Evolutionary conservation across 163 green algal genomes (phyloP).

Genomic region (Scenedesmus sp.): DNA sequence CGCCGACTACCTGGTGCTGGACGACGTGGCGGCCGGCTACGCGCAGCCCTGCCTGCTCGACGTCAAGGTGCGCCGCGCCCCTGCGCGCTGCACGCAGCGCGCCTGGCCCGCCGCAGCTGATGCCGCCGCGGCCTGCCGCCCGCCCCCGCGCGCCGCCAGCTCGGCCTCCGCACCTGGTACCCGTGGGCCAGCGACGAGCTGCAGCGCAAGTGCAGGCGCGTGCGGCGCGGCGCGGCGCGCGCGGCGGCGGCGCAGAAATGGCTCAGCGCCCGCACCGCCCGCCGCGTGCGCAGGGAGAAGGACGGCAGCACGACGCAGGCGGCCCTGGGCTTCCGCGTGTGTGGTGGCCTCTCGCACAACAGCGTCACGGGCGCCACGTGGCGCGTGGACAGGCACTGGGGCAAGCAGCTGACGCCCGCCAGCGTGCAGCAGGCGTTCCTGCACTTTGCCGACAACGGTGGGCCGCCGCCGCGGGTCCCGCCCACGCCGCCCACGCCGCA

Average conservation of each 20-base stretch:
- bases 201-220: slow-evolving; percentile 63
- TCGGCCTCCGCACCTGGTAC: slow-evolving; percentile 86
- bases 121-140: no score
- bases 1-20: slow-evolving; percentile 62
- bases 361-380: background rate
- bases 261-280: background rate
- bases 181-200: slow-evolving; percentile 62
- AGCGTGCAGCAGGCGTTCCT: slow-evolving; percentile 71
- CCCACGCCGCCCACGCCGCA: no score
- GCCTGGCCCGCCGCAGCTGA: no score
- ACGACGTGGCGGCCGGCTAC: slow-evolving; percentile 79
- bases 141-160: slow-evolving; percentile 45
- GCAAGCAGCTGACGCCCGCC: slow-evolving; percentile 74
- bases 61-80: slow-evolving; percentile 69
- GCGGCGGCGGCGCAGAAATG: no score
- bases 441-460: slow-evolving; percentile 79
- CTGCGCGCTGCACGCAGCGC: background rate
- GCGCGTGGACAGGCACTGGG: slow-evolving; percentile 71
- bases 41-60: slow-evolving; percentile 82
- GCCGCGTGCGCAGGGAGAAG: slow-evolving; percentile 65
- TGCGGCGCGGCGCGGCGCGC: background rate
- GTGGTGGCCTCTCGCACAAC: slow-evolving; percentile 73
- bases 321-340: slow-evolving; percentile 83
- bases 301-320: slow-evolving; percentile 78
- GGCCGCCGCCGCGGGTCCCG: background rate